A percentile compares a stretch with the other conserved stretches of the same genome.
Evolutionary conservation across 2,329 filamentous ascomycete genomes (phyloP).

Genomic region (Macrophomina pseudophaseolina): DNA sequence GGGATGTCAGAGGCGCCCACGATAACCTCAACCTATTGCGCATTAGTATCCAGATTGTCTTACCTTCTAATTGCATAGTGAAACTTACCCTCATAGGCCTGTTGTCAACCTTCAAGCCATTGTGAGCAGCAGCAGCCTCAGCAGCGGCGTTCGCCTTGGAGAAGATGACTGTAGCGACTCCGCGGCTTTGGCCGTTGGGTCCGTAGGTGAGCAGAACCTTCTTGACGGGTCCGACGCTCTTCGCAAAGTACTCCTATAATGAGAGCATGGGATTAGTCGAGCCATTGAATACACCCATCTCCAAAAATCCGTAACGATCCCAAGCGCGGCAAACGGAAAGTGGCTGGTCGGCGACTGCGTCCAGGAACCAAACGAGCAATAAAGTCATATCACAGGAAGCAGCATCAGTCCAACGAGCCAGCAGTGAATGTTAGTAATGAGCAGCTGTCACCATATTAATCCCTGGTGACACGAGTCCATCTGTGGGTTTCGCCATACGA

Average conservation of each 20-base stretch:
- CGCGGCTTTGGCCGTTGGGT: conserved; percentile 87
- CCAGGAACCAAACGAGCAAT: conserved; percentile 26
- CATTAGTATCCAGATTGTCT: background rate
- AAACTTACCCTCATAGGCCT: conserved; percentile 81
- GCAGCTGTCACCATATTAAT: background rate
- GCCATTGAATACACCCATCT: conserved; percentile 3
- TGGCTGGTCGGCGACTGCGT: conserved; percentile 26
- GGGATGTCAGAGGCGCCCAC: conserved; percentile 77
- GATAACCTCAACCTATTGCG: conserved; percentile 80
- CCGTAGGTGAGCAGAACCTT: conserved; percentile 91
- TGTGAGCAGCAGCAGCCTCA: conserved; percentile 81
- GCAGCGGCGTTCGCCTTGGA: conserved; percentile 77
- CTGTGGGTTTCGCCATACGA: background rate
- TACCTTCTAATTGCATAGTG: background rate
- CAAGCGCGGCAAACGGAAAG: conserved; percentile 35
- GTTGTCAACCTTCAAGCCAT: conserved; percentile 88
- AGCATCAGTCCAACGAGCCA: conserved; percentile 62
- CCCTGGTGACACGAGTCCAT: background rate
- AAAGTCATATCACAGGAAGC: conserved; percentile 24
- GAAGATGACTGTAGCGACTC: conserved; percentile 90
- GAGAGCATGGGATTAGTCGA: conserved; percentile 69
- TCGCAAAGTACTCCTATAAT: conserved; percentile 92
- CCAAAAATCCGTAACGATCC: conserved; percentile 9
- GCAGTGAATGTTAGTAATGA: conserved; percentile 58
- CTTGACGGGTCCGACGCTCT: conserved; percentile 88